Evolutionary conservation across 2,329 filamentous ascomycete species (phyloP).

Genomic region (Xylariaceae sp.): DNA sequence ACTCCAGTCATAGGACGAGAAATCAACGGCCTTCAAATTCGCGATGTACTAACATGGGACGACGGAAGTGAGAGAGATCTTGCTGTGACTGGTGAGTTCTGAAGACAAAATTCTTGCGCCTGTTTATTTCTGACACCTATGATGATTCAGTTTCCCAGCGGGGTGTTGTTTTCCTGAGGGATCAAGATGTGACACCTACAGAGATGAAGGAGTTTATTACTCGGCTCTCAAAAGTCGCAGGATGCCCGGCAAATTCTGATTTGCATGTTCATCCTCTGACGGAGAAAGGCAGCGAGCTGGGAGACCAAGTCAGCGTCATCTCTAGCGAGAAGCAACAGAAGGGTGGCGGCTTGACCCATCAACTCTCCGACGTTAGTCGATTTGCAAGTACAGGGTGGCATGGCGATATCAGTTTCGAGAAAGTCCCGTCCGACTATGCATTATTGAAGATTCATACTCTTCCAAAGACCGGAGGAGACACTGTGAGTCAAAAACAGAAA

Average conservation of each 20-base stretch:
- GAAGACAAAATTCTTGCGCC: not conserved
- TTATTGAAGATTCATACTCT: slow-evolving; percentile 49
- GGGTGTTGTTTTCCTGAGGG: slow-evolving; percentile 49
- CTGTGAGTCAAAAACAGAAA: slow-evolving; percentile 23
- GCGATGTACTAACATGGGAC: slow-evolving; percentile 27
- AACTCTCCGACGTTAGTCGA: slow-evolving; percentile 48
- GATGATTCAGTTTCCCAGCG: slow-evolving; percentile 40
- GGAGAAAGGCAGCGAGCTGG: slow-evolving; percentile 50
- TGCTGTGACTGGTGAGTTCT: slow-evolving; percentile 27
- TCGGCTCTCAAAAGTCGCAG: slow-evolving; percentile 41
- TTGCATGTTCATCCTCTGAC: slow-evolving; percentile 56
- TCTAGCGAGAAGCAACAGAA: slow-evolving; percentile 55
- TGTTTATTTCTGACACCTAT: slow-evolving; percentile 1
- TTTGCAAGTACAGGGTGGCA: slow-evolving; percentile 51
- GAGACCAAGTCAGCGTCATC: slow-evolving; percentile 56
- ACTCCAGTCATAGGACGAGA: slow-evolving; percentile 36
- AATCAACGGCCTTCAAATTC: slow-evolving; percentile 32
- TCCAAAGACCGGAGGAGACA: slow-evolving; percentile 44
- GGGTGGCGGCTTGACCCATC: slow-evolving; percentile 49
- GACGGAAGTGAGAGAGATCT: slow-evolving; percentile 22
- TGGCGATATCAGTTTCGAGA: slow-evolving; percentile 54
- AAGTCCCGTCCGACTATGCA: slow-evolving; percentile 52
- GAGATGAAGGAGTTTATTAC: slow-evolving; percentile 47
- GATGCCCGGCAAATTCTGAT: slow-evolving; percentile 46
- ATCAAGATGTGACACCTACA: slow-evolving; percentile 44